phyloP scores from a whole-genome alignment of 208 protist species.

The Crithidia brevicula region DNA sequence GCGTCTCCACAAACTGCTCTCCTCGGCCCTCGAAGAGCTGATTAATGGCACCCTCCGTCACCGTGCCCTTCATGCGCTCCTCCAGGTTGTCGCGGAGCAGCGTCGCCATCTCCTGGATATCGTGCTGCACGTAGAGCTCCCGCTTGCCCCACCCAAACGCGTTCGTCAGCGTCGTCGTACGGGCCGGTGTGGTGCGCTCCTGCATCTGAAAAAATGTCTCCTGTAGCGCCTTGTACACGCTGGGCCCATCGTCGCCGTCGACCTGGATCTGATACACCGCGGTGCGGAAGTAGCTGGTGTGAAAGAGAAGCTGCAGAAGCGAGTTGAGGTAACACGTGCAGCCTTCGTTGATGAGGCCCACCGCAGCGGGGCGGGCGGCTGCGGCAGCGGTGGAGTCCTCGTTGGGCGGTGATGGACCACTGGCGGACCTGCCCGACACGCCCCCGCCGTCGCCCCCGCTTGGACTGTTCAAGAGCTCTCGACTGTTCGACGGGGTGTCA shows the following conservation, averaged over 20 bases:
- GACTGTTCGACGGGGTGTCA: background rate
- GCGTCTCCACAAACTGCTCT: conserved; percentile 85
- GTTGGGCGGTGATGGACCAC: background rate
- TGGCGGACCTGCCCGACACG: background rate
- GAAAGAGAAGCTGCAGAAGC: conserved; percentile 88
- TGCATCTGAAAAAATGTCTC: conserved; percentile 90
- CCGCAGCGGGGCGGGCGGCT: conserved; percentile 15
- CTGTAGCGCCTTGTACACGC: conserved; percentile 75
- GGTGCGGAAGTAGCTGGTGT: conserved; percentile 85
- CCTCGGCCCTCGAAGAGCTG: conserved; percentile 83
- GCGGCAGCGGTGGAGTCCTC: background rate
- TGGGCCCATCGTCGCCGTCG: conserved; percentile 37
- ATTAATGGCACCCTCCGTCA: conserved; percentile 82
- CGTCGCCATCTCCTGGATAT: conserved; percentile 91
- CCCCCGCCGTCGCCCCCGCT: background rate
- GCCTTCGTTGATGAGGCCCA: conserved; percentile 90
- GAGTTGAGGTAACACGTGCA: conserved; percentile 94
- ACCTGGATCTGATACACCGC: conserved; percentile 83
- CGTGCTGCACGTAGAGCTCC: conserved; percentile 89
- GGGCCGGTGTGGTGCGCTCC: conserved; percentile 58
- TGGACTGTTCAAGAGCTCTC: background rate
- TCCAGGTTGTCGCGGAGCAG: conserved; percentile 89
- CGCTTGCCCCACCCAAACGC: conserved; percentile 90
- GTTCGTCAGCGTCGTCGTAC: conserved; percentile 82
- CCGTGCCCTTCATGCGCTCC: conserved; percentile 90